Evolutionary conservation across 2,329 filamentous ascomycete species (phyloP).

Genomic region (Drechslerella coelobrocha): DNA sequence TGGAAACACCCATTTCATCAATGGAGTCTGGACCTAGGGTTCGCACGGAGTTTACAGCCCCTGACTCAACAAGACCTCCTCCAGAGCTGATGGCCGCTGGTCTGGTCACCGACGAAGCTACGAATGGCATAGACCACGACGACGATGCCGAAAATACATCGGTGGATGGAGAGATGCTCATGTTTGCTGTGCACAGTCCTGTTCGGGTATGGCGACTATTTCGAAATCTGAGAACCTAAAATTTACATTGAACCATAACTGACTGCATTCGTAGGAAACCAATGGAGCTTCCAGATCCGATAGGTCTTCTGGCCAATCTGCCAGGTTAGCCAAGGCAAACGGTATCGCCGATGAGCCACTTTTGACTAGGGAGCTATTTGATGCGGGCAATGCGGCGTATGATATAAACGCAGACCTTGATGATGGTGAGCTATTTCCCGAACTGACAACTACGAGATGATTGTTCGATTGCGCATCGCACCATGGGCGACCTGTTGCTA

Average conservation of each 20-base stretch:
- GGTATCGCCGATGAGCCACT: conserved; percentile 21
- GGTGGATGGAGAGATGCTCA: conserved; percentile 60
- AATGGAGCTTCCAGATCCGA: conserved; percentile 19
- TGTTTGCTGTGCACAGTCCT: conserved; percentile 53
- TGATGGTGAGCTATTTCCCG: conserved; percentile 29
- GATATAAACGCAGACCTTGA: conserved; percentile 40
- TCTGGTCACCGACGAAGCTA: conserved; percentile 70
- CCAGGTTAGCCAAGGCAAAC: conserved; percentile 16
- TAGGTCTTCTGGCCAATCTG: conserved; percentile 27
- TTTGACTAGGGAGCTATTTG: conserved; percentile 40
- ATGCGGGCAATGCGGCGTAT: conserved; percentile 22
- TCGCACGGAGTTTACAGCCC: conserved; percentile 84
- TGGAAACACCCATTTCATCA: conserved; percentile 82
- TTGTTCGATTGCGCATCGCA: background rate
- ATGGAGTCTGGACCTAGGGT: conserved; percentile 86
- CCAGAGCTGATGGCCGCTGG: conserved; percentile 89
- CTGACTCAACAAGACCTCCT: conserved; percentile 86
- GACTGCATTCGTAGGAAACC: conserved; percentile 20
- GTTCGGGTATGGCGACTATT: conserved; percentile 59
- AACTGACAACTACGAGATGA: background rate
- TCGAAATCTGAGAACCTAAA: conserved; percentile 80
- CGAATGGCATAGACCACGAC: conserved; percentile 62
- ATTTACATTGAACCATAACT: conserved; percentile 9
- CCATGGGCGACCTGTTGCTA: conserved; percentile 24
- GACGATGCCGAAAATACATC: conserved; percentile 84